Percentiles rank a stretch among this genome's conserved stretches.
phyloP scores from a whole-genome alignment of 192 early-diverging fungal species.

The Haplosporangium gracile region DNA sequence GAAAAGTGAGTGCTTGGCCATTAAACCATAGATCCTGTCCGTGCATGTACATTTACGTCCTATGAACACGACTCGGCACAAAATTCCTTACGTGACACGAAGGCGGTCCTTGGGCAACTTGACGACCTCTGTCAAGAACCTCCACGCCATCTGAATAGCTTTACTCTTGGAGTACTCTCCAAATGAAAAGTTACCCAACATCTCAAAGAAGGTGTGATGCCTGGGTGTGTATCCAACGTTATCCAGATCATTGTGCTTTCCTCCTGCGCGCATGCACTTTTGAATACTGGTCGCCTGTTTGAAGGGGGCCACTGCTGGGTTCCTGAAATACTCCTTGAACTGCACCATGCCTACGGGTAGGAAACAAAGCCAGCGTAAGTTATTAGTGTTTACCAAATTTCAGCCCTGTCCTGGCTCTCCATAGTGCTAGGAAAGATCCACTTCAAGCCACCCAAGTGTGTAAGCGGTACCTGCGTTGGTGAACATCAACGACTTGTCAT shows the following conservation, averaged over 20 bases:
- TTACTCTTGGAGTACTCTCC: slow-evolving; percentile 65
- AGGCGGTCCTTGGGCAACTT: slow-evolving; percentile 65
- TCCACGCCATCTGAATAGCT: slow-evolving; percentile 71
- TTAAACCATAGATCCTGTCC: background rate
- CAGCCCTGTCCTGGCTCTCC: background rate
- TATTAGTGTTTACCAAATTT: background rate
- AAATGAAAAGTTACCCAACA: slow-evolving; percentile 77
- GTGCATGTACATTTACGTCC: no score
- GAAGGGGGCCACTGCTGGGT: slow-evolving; percentile 62
- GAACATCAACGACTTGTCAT: slow-evolving; percentile 69
- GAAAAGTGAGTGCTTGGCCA: background rate
- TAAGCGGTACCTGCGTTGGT: slow-evolving; percentile 66
- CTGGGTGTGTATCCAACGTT: slow-evolving; percentile 74
- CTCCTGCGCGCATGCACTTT: slow-evolving; percentile 71
- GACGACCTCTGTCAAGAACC: slow-evolving; percentile 65
- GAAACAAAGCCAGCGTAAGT: background rate
- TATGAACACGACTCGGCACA: background rate
- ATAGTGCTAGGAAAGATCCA: background rate
- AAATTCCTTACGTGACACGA: slow-evolving; percentile 65
- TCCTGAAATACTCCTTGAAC: slow-evolving; percentile 68
- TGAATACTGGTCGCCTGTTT: slow-evolving; percentile 63
- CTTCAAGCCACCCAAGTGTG: background rate
- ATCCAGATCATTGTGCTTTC: slow-evolving; percentile 72
- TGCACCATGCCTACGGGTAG: slow-evolving; percentile 66
- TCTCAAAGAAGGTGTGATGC: slow-evolving; percentile 78